Base-by-base conservation (phyloP, 139 green algal genomes). In the Picochlorum sp. region DNA sequence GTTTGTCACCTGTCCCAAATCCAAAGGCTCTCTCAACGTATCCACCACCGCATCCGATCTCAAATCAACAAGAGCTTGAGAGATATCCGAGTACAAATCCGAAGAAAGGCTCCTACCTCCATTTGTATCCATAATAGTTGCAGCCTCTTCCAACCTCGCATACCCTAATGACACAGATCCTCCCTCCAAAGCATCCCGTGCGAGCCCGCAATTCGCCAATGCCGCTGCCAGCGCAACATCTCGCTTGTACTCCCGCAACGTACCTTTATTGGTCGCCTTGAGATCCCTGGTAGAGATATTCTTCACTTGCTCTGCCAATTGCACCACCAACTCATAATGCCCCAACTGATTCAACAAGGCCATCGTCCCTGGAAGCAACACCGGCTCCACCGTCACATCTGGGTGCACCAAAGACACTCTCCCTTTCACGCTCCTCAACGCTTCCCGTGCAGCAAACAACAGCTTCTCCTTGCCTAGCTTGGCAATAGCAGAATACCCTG, bases 291-390 rank as follows among this genome's bases (percentile, higher is more conserved):
- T 61, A 34, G 63, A 18, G 38, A 45, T 61, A 28, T 28, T 66
- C 14, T 65, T 58, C 1, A 50, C 61, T 28, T 70, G 55, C 32
- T 62, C 49, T 30, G 67, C 69, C 45, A 82, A 30, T 37, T 73
- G 50, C 3, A 85, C 32, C 23, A 83, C 72, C 21, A 74, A 14
- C 7, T 85, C 78, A 50, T 72, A 66, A 30, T 75, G 67, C 6
- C 68, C 71, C 30, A 81, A 66, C 79, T 89, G 81, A 11, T 79
- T 66, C 52, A 89, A 65, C 15, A 89, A 56, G 2, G 74, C 79
- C 30, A 89, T 62, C 0, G 75, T 67, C 4, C 73, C 81, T 9
- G 81, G 79, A 50, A 89, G 52, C 24, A 85, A 70, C 28, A 79
- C 59, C 26, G 65, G 65, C 24, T 84, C 74, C 3, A 88, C 60